Base-by-base conservation (phyloP, 2,329 filamentous ascomycete species). In the Fonsecaea nubica region DNA sequence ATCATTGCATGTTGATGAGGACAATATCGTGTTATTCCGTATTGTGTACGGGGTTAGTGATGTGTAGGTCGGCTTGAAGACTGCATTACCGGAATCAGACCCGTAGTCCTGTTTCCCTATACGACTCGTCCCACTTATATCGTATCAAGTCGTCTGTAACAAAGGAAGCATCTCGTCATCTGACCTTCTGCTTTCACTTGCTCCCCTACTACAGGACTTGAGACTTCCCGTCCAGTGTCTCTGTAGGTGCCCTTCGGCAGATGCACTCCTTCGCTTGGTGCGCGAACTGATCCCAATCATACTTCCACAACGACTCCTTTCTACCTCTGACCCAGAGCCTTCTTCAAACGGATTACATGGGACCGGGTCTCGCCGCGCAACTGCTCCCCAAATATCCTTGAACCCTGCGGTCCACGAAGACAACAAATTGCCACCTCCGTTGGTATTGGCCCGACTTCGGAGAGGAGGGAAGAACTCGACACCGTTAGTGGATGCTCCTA, bases 391-490 rank as follows among this genome's bases (percentile, higher is more conserved):
- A 50, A 25, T 30, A 4, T 50, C 21, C 15, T 10, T 13, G 9
- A 25, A 25, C 18, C 42, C n/a, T n/a, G n/a, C 21, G 18, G n/a
- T 48, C 42, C 8, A 50, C 18, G 45, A 9, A 50, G 45, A 18
- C 9, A 25, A 5, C 2, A 18, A 25, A 8, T 50, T 30, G 2
- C 32, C 35, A 45, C 62, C 62, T 30, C 59, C 62, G 35, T 50
- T 50, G 30, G 64, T 58, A 40, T 59, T 67, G n/a, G 33, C 61
- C 33, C 40, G 64, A 52, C 57, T 62, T 35, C 48, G 35, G 13
- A 69, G 55, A 8, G 71, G 67, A 40, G 71, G 71, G 57, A 72
- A 70, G 61, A 71, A 68, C 12, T 72, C 68, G 55, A 71, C 63
- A 15, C 36, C 45, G 18, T 54, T n/a, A 12, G 38, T 52, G 30